Percentiles rank a stretch among this genome's conserved stretches.
These are phyloP conservation scores for Shiraia sp. DNA, from an alignment of 2,329 filamentous ascomycete species.

Conservation along the genomic window DNA sequence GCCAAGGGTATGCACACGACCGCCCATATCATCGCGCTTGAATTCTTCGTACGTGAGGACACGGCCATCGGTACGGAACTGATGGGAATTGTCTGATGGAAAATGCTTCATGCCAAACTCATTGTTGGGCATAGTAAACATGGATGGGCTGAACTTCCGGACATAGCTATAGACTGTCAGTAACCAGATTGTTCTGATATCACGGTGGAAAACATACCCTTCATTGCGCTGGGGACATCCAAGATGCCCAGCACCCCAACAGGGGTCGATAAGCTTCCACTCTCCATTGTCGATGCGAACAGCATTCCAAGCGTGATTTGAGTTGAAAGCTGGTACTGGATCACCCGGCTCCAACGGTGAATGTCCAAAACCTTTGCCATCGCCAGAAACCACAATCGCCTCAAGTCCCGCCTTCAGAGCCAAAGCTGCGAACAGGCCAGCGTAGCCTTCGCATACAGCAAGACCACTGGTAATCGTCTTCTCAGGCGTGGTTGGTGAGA, in stretches of 20 bases:
- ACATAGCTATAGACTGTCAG: slow-evolving; percentile 55
- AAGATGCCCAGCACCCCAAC: slow-evolving; percentile 86
- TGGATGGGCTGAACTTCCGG: slow-evolving; percentile 63
- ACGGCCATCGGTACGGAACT: slow-evolving; percentile 75
- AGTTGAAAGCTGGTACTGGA: slow-evolving; percentile 64
- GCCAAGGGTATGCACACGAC: slow-evolving; percentile 53
- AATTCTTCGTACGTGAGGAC: slow-evolving; percentile 80
- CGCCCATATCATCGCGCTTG: slow-evolving; percentile 60
- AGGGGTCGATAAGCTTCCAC: slow-evolving; percentile 91
- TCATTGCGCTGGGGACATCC: slow-evolving; percentile 25
- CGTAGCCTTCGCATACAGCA: slow-evolving; percentile 92
- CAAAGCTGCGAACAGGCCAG: slow-evolving; percentile 77
- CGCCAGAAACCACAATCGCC: slow-evolving; percentile 72
- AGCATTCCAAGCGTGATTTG: slow-evolving; percentile 89
- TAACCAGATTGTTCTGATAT: slow-evolving; percentile 6
- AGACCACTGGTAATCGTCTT: slow-evolving; percentile 75
- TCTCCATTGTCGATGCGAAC: slow-evolving; percentile 82
- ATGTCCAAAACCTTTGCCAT: slow-evolving; percentile 86
- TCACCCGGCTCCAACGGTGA: slow-evolving; percentile 64
- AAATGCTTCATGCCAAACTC: slow-evolving; percentile 82
- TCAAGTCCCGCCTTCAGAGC: slow-evolving; percentile 80
- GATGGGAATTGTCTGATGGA: slow-evolving; percentile 67
- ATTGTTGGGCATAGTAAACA: slow-evolving; percentile 70
- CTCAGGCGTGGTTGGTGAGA: slow-evolving; percentile 69
- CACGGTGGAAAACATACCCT: slow-evolving; percentile 57